phyloP scores from a whole-genome alignment of 148 eudicot species.

The Rheum nobile region DNA sequence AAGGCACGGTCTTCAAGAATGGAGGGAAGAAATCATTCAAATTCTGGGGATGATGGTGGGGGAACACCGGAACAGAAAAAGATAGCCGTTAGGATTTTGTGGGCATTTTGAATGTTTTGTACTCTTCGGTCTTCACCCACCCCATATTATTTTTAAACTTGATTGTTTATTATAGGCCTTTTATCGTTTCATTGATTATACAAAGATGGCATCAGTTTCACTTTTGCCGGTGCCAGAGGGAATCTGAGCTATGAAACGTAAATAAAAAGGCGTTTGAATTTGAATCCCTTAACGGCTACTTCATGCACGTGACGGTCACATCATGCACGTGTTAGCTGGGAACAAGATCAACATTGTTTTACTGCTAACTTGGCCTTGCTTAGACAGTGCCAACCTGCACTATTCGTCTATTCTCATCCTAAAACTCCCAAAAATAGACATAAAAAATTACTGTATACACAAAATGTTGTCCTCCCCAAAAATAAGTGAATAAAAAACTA shows the following conservation, averaged over 20 bases:
- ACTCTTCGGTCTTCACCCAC: neutral
- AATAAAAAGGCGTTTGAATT: neutral
- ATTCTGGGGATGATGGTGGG: neutral
- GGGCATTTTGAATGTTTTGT: neutral
- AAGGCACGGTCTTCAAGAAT: constrained; percentile 6
- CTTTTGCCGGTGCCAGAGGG: neutral
- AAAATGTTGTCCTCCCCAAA: too few relatives aligned
- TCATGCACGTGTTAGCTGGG: constrained; percentile 1
- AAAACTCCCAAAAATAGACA: neutral
- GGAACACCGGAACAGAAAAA: neutral
- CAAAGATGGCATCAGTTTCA: neutral
- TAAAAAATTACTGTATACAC: neutral
- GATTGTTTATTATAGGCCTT: neutral
- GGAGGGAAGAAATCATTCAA: constrained; percentile 7
- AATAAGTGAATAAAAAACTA: neutral
- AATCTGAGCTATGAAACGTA: neutral
- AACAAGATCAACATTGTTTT: constrained; percentile 1
- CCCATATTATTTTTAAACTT: neutral
- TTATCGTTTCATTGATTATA: neutral
- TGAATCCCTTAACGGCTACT: constrained; percentile 9
- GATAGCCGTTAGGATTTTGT: constrained; percentile 8
- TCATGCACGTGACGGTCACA: too few relatives aligned
- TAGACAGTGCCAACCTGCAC: neutral
- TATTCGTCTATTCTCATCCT: neutral
- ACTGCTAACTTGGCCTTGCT: neutral